Evolutionary conservation across 495 filamentous ascomycete genomes (phyloP).

Genomic region (Cenococcum geophilum): DNA sequence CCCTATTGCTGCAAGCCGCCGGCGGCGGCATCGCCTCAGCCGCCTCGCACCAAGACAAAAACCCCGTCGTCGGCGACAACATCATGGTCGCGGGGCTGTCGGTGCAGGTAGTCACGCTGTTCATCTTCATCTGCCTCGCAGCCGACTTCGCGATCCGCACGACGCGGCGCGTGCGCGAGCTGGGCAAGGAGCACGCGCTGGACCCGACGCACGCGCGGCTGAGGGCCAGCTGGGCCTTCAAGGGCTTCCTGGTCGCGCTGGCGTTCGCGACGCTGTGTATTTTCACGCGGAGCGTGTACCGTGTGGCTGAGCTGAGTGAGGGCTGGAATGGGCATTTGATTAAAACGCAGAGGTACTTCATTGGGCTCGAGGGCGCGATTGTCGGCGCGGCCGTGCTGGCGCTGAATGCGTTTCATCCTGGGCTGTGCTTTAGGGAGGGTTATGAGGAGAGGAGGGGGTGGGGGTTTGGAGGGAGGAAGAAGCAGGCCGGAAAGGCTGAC

Average conservation of each 20-base stretch:
- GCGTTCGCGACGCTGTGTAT: constrained; percentile 33
- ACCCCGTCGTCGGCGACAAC: constrained; percentile 25
- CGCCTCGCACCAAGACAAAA: constrained; percentile 19
- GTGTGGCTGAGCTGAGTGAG: constrained; percentile 37
- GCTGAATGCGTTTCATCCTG: constrained; percentile 32
- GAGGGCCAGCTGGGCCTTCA: constrained; percentile 17
- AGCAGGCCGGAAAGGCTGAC: neutral
- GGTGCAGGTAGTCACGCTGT: constrained; percentile 34
- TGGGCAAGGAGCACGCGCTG: constrained; percentile 19
- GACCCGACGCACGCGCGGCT: constrained; percentile 23
- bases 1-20: constrained; percentile 47
- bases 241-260: constrained; percentile 26
- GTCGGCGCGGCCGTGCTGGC: constrained; percentile 23
- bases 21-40: constrained; percentile 44
- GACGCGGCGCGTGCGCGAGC: neutral
- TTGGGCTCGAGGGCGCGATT: constrained; percentile 32
- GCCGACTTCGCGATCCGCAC: constrained; percentile 33
- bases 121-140: constrained; percentile 34
- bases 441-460: constrained; percentile 10
- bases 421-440: constrained; percentile 29
- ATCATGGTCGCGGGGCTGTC: constrained; percentile 34
- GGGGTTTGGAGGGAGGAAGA: constrained; percentile 11
- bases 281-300: constrained; percentile 36
- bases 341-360: constrained; percentile 33
- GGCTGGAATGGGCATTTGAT: constrained; percentile 36